These are phyloP conservation scores for Adansonia digitata DNA, from an alignment of 345 rosid species.

Conservation along the genomic window DNA sequence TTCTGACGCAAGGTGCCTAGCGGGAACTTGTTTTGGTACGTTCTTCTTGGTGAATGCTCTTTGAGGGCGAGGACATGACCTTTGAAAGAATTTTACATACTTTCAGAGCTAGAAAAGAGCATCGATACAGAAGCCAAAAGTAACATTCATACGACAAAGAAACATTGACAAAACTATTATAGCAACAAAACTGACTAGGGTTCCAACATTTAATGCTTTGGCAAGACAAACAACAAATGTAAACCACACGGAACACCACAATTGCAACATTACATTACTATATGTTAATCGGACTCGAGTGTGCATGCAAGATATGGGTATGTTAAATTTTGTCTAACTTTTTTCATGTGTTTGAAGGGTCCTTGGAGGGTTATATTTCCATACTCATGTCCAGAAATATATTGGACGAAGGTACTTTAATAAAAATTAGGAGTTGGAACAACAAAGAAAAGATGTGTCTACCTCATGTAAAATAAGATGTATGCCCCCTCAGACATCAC, in stretches of 20 bases:
- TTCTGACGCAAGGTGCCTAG: slow-evolving; percentile 26
- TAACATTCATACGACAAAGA: neutral
- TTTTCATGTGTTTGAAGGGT: too few relatives aligned
- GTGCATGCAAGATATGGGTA: too few relatives aligned
- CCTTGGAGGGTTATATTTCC: too few relatives aligned
- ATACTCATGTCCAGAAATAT: too few relatives aligned
- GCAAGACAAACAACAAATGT: neutral
- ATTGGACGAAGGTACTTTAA: too few relatives aligned
- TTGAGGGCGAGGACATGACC: slow-evolving; percentile 67
- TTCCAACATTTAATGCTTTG: neutral
- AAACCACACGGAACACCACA: too few relatives aligned
- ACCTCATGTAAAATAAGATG: slow-evolving; percentile 84
- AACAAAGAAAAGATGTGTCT: slow-evolving; percentile 11
- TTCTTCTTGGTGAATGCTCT: slow-evolving; percentile 33
- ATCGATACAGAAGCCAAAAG: neutral
- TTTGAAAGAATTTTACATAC: slow-evolving; percentile 19
- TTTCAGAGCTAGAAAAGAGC: neutral
- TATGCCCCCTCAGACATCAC: slow-evolving; percentile 97
- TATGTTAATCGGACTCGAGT: too few relatives aligned
- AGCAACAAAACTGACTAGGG: neutral
- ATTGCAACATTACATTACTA: neutral
- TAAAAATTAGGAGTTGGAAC: neutral
- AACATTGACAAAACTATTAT: neutral
- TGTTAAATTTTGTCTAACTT: too few relatives aligned
- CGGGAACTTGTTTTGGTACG: slow-evolving; percentile 22